Evolutionary conservation across 75 land plant genomes (phyloP), one percentile per base, ranked within the genome.

Genomic region (Isoetes taiwanensis): DNA sequence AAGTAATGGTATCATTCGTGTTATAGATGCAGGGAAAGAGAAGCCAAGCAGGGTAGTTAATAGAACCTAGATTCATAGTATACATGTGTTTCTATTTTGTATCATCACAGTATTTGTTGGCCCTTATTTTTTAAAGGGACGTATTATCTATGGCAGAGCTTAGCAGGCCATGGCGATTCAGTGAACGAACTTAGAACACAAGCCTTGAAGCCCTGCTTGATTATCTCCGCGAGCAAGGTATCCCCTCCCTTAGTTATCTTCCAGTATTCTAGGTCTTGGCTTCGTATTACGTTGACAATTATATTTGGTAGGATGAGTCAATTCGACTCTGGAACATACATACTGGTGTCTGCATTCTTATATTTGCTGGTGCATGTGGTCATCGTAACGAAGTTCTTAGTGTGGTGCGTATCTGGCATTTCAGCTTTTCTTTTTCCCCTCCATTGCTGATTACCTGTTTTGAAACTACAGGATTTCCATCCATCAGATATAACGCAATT

Each of bases 311-410:
- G 96, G 96, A 90, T 72, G 96, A 90, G 41, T 90, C 96, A 32
- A 84, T 90, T 32, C 69, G 96, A 29, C 56, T 90, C 1, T 90
- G 96, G 96, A 88, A 93, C 62, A 74, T 93, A 19, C 75, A 87
- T 34, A 83, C 94, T 2, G 90, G 96, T 27, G 80, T 93, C 10
- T 93, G 98, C 70, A 77, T 93, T 56, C 62, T 93, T 43, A 80
- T 88, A 64, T 88, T 93, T 81, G 90, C 96, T 74, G 98, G 98
- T 53, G 96, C 98, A 74, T 85, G 89, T 30, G 98, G 98, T 23
- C 98, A 93, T 52, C 88, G 98, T 34, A 93, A 93, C 76, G 96
- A 93, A 76, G 98, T 93, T 32, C 69, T 93, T 19, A 93, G 98
- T 73, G 96, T 93, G 57, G 96, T 90, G 66, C 43, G 64, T 32